Base-by-base conservation (phyloP, 768 basidiomycete genomes). In the Paxillus involutus region DNA sequence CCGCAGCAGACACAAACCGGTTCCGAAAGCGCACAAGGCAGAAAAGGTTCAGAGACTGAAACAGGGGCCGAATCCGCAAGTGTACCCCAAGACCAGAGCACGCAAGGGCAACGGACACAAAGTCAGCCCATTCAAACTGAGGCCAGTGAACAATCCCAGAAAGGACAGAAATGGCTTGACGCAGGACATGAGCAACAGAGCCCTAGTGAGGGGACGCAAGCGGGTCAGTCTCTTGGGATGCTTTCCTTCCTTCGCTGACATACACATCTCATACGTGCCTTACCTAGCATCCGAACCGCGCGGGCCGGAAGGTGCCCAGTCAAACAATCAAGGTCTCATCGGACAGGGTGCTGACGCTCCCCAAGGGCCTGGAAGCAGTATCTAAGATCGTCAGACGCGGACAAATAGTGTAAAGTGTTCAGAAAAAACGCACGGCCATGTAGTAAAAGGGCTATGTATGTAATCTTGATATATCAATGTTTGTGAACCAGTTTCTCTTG, bases 291-390 rank as follows among this genome's bases (percentile, higher is more conserved):
- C 45, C 1, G 50, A 40, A 35, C 11, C 13, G 35, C 35, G 35
- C 12, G 13, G 5, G 9, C 21, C 37, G 1, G 8, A 35, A 21
- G 10, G 42, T 9, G 5, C 44, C n/a, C 33, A 19, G 13, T 32
- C 40, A 32, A 21, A 26, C 26, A 26, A 26, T 5, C 26, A 26
- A 26, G 26, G 21, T 26, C 17, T 46, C 16, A 33, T 29, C 10
- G 58, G 56, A 26, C 30, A 12, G 11, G 47, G 40, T 9, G 47
- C 51, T 1, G 53, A 55, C 8, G 47, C 49, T 10, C 47, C 59
- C 12, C 54, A 56, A 41, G 53, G 44, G 14, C 24, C 40, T 4
- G 55, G 47, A 35, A 51, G 47, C 33, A 44, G 19, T 5, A 42
- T 30, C 4, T 62, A 40, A 59, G 17, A 35, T 14, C 11, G 26